Percentiles rank a stretch among this genome's conserved stretches.
Conservation (phyloP, 208 protist species). For the Crithidia expoeki region DNA sequence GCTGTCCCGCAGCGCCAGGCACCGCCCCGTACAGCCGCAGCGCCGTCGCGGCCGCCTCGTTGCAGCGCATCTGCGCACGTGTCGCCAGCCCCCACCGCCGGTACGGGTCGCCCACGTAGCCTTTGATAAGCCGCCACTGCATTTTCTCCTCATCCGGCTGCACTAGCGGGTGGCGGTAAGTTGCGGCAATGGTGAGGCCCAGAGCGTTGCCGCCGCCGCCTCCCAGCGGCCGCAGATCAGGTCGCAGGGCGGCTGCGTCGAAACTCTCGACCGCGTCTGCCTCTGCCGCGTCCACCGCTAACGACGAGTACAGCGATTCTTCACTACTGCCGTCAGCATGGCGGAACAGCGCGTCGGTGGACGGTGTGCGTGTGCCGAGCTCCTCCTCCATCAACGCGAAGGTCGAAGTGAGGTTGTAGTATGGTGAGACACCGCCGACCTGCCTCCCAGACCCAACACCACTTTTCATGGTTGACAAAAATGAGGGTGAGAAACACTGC, state of each 20-base stretch:
- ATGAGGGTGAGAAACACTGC: slow-evolving; percentile 64
- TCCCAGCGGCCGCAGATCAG: slow-evolving; percentile 34
- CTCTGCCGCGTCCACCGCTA: background rate
- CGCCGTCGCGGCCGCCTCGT: slow-evolving; percentile 12
- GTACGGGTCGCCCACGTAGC: slow-evolving; percentile 47
- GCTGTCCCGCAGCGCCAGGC: background rate
- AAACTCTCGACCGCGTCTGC: slow-evolving; percentile 9
- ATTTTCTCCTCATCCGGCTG: slow-evolving; percentile 24
- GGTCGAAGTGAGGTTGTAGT: slow-evolving; percentile 61
- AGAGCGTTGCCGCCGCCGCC: slow-evolving; percentile 48
- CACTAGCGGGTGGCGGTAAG: slow-evolving; percentile 49
- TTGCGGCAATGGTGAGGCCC: slow-evolving; percentile 42
- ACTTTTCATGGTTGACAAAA: background rate
- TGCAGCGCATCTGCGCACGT: slow-evolving; percentile 24
- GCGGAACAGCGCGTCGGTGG: slow-evolving; percentile 30
- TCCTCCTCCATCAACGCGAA: slow-evolving; percentile 81
- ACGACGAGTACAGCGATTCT: background rate
- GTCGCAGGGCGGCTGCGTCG: slow-evolving; percentile 31
- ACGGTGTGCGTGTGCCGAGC: slow-evolving; percentile 46
- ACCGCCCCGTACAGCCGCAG: slow-evolving; percentile 3
- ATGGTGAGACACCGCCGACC: slow-evolving; percentile 44
- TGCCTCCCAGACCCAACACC: background rate
- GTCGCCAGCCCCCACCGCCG: slow-evolving; percentile 51
- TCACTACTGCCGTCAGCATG: background rate
- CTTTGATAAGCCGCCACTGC: slow-evolving; percentile 37